Percentiles rank a stretch among this genome's conserved stretches.
Evolutionary conservation across 2,329 filamentous ascomycete genomes (phyloP).

Genomic region (Monosporascus ibericus): DNA sequence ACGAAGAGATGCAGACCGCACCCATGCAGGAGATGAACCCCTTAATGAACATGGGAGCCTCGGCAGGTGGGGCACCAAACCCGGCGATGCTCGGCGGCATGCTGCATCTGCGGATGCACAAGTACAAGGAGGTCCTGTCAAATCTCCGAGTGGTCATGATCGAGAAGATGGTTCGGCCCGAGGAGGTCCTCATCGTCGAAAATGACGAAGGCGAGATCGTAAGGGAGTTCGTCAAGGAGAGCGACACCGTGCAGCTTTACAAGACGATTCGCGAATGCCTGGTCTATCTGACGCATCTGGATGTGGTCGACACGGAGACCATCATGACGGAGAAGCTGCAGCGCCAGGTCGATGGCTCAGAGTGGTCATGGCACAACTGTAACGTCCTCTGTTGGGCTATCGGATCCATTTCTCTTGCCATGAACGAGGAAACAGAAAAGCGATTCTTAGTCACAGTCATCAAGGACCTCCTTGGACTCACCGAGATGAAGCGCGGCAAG

Average conservation of each 20-base stretch:
- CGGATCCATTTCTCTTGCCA: constrained; percentile 94
- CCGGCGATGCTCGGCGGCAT: constrained; percentile 82
- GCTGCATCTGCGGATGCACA: constrained; percentile 84
- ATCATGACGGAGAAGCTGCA: constrained; percentile 99
- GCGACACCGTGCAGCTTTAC: constrained; percentile 97
- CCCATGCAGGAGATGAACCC: constrained; percentile 92
- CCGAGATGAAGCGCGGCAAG: constrained; percentile 98
- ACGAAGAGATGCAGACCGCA: constrained; percentile 97
- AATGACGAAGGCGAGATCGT: constrained; percentile 99
- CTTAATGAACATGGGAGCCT: constrained; percentile 69
- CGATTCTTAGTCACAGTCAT: constrained; percentile 97
- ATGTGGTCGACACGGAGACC: constrained; percentile 93
- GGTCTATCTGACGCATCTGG: constrained; percentile 94
- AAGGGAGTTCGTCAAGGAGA: constrained; percentile 98
- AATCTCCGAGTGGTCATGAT: constrained; percentile 98
- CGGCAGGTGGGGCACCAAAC: constrained; percentile 78
- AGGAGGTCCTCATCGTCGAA: constrained; percentile 98
- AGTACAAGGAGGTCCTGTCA: constrained; percentile 89
- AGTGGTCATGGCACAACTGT: constrained; percentile 99
- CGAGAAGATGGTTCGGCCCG: constrained; percentile 97
- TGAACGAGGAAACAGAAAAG: constrained; percentile 99
- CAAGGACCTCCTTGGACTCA: constrained; percentile 92
- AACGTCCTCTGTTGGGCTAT: constrained; percentile 99
- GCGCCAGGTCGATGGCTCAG: constrained; percentile 86
- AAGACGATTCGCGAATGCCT: constrained; percentile 97